Conservation (phyloP, 2,329 filamentous ascomycete species). For the Zymoseptoria passerinii region DNA sequence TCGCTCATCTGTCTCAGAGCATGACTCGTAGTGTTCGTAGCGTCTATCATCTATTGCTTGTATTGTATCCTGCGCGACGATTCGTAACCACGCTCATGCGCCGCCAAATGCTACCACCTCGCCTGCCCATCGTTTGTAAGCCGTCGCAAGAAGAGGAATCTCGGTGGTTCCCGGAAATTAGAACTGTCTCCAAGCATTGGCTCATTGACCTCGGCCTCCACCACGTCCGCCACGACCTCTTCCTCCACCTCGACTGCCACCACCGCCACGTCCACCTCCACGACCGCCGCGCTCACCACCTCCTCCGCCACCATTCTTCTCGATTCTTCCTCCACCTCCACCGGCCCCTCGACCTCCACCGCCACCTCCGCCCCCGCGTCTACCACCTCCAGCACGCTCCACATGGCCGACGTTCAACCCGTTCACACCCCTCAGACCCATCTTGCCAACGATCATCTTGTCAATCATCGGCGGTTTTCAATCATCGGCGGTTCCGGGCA, state of each 20-base stretch:
- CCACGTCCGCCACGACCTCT: conserved; percentile 8
- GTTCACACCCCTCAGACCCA: conserved; percentile 40
- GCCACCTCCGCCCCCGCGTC: not conserved
- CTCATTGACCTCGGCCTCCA: conserved; percentile 2
- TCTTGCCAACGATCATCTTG: conserved; percentile 39
- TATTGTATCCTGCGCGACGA: not conserved
- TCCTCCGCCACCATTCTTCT: conserved; percentile 1
- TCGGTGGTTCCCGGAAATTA: too few relatives aligned
- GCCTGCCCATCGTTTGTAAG: not conserved
- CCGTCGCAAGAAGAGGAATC: too few relatives aligned
- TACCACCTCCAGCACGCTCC: conserved; percentile 3
- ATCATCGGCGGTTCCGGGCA: conserved; percentile 40
- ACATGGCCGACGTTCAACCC: conserved; percentile 30
- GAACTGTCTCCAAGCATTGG: too few relatives aligned
- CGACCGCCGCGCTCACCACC: not conserved
- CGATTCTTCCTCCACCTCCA: conserved; percentile 6
- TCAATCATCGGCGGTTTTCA: conserved; percentile 40
- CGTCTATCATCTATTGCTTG: not conserved
- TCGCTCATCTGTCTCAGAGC: not conserved
- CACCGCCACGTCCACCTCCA: conserved; percentile 2
- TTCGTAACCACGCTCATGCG: not conserved
- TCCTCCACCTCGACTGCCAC: conserved; percentile 4
- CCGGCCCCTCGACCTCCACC: conserved; percentile 1
- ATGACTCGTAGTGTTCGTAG: not conserved
- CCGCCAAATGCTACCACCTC: not conserved